Conservation (phyloP, 2,329 filamentous ascomycete species). For the Penicillium crustosum region DNA sequence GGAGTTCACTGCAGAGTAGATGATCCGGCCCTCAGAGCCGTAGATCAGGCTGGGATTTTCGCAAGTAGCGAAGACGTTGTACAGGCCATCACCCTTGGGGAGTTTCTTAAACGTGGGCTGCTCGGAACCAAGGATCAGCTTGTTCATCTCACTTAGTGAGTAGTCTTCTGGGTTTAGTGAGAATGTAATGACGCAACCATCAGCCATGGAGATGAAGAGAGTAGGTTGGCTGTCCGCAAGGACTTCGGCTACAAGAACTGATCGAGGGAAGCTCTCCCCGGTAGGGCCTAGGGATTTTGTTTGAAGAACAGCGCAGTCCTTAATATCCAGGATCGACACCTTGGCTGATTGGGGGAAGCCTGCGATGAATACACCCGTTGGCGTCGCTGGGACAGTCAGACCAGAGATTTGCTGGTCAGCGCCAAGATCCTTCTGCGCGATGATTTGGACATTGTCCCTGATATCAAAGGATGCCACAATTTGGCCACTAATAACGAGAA, state of each 20-base stretch:
- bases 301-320: conserved; percentile 64
- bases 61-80: conserved; percentile 86
- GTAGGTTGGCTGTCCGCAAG: conserved; percentile 68
- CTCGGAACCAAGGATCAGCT: conserved; percentile 79
- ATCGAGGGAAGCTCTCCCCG: conserved; percentile 76
- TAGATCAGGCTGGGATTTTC: conserved; percentile 95
- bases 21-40: conserved; percentile 77
- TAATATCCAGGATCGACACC: conserved; percentile 70
- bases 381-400: conserved; percentile 68
- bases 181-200: conserved; percentile 86
- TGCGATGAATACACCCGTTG: conserved; percentile 69
- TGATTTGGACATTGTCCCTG: conserved; percentile 56
- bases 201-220: conserved; percentile 85
- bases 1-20: conserved; percentile 91
- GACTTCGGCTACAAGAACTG: conserved; percentile 75
- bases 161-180: conserved; percentile 63
- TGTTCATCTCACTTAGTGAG: conserved; percentile 70
- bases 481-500: conserved; percentile 76
- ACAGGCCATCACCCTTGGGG: conserved; percentile 64
- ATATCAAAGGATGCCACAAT: conserved; percentile 68
- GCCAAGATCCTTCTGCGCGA: conserved; percentile 61
- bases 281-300: conserved; percentile 65
- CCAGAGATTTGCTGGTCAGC: conserved; percentile 79
- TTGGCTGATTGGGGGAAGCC: conserved; percentile 86
- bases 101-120: conserved; percentile 79